Conservation (phyloP, 768 basidiomycete species). For the Hericium erinaceus region DNA sequence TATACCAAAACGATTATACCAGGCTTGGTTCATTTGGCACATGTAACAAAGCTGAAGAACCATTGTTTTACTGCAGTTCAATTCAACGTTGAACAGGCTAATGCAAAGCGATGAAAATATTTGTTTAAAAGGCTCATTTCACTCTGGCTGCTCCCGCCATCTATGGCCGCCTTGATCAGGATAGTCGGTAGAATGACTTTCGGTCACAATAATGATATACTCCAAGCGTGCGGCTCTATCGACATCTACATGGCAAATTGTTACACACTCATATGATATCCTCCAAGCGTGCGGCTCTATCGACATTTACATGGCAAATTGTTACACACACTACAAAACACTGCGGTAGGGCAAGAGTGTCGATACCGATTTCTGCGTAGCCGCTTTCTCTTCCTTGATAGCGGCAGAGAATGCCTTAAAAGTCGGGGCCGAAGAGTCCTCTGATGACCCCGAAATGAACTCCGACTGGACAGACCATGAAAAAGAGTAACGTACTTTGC, state of each 20-base stretch:
- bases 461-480: slow-evolving; percentile 4
- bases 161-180: no score
- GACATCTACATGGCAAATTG: background rate
- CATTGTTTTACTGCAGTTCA: no score
- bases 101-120: no score
- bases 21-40: no score
- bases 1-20: no score
- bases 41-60: no score
- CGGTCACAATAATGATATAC: background rate
- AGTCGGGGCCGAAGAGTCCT: slow-evolving; percentile 47
- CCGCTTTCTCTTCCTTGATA: slow-evolving; percentile 71
- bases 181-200: background rate
- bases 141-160: no score
- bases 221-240: background rate
- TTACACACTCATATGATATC: background rate
- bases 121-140: no score
- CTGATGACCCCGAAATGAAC: slow-evolving; percentile 23
- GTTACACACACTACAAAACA: background rate
- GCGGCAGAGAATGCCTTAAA: slow-evolving; percentile 69
- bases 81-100: no score
- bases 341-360: slow-evolving; percentile 19
- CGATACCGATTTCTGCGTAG: slow-evolving; percentile 34
- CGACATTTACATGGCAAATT: background rate
- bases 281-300: background rate
- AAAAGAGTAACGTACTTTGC: slow-evolving; percentile 38